Evolutionary conservation across 2,329 filamentous ascomycete species (phyloP).

Genomic region (Aspergillus terreus): DNA sequence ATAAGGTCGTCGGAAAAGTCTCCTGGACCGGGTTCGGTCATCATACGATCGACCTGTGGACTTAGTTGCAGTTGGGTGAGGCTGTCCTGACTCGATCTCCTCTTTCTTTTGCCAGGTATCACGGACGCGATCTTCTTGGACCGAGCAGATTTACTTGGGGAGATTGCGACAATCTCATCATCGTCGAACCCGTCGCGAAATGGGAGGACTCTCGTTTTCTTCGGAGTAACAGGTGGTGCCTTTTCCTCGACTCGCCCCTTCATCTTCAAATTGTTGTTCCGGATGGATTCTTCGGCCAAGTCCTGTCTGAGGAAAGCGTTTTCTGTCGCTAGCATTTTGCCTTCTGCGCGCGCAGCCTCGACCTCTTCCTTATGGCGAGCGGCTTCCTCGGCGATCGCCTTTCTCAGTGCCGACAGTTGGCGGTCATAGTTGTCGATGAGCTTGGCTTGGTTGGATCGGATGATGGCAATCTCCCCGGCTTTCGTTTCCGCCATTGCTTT

Average conservation of each 20-base stretch:
- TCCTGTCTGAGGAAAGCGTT: constrained; percentile 61
- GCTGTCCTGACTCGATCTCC: constrained; percentile 49
- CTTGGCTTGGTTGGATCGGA: constrained; percentile 56
- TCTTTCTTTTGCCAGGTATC: constrained; percentile 56
- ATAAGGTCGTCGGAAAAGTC: constrained; percentile 19
- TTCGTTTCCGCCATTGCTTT: constrained; percentile 47
- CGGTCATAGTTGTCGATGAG: constrained; percentile 52
- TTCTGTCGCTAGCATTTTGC: constrained; percentile 55
- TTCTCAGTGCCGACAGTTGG: constrained; percentile 50
- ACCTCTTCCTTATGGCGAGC: constrained; percentile 54
- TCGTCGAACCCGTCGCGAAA: constrained; percentile 63
- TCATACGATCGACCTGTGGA: constrained; percentile 23
- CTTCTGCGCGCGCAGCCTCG: constrained; percentile 51
- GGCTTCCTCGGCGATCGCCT: constrained; percentile 51
- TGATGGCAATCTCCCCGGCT: constrained; percentile 59
- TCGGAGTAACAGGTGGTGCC: constrained; percentile 47
- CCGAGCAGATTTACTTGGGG: constrained; percentile 51
- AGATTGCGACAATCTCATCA: constrained; percentile 54
- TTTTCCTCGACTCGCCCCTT: constrained; percentile 35
- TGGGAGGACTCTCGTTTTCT: constrained; percentile 44
- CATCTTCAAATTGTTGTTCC: constrained; percentile 40
- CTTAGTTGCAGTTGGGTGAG: constrained; percentile 47
- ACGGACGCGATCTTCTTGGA: constrained; percentile 54
- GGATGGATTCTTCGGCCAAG: constrained; percentile 52
- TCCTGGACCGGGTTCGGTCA: constrained; percentile 23